These are phyloP conservation scores for Pelagomonas calceolata DNA, from an alignment of 108 stramenopile genomes.

Conservation along the genomic window DNA sequence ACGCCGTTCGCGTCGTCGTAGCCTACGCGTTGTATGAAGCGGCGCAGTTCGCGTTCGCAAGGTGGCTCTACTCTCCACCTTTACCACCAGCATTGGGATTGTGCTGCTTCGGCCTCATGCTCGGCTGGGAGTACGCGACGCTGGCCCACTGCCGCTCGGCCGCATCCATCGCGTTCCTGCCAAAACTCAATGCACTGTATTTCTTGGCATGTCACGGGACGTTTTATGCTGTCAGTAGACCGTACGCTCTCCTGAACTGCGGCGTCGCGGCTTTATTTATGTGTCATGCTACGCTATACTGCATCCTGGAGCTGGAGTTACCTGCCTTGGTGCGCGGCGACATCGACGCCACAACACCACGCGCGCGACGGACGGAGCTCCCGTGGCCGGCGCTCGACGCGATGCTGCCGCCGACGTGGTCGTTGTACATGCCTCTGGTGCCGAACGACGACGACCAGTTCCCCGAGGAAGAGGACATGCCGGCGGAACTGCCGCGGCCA, in stretches of 20 bases:
- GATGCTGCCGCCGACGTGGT: background rate
- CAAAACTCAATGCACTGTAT: background rate
- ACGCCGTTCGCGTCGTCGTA: background rate
- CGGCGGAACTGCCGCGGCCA: too few relatives aligned
- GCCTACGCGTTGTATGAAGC: background rate
- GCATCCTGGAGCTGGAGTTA: background rate
- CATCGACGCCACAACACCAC: background rate
- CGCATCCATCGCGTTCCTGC: background rate
- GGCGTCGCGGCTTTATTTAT: background rate
- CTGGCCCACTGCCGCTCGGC: background rate
- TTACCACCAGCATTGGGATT: too few relatives aligned
- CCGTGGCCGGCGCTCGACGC: background rate
- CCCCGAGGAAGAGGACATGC: too few relatives aligned
- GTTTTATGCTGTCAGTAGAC: background rate
- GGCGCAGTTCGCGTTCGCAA: background rate
- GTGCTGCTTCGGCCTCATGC: background rate
- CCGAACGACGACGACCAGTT: too few relatives aligned
- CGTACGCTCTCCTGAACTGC: background rate
- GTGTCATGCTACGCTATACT: background rate
- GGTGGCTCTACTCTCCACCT: too few relatives aligned
- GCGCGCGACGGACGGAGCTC: background rate
- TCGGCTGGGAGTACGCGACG: background rate
- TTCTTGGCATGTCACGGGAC: background rate
- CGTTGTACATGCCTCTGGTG: background rate
- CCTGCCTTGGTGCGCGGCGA: background rate